Evolutionary conservation across 495 filamentous ascomycete genomes (phyloP).

Genomic region (Aspergillus diversus): DNA sequence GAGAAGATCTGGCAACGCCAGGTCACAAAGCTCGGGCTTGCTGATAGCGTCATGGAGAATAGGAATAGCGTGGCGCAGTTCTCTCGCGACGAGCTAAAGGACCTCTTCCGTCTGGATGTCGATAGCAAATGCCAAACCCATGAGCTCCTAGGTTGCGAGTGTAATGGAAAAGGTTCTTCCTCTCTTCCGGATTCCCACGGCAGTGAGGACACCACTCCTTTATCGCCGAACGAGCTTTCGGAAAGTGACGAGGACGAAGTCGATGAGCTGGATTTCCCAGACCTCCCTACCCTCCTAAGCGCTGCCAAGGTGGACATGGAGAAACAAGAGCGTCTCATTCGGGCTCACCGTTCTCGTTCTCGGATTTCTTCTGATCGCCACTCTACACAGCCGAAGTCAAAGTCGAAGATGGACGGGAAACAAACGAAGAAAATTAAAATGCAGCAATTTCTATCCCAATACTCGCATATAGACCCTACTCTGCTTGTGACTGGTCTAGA

Average conservation of each 20-base stretch:
- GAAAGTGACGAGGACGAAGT: constrained; percentile 36
- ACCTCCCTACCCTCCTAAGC: constrained; percentile 50
- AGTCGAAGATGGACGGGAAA: constrained; percentile 5
- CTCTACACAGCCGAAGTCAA: constrained; percentile 9
- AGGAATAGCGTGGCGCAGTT: constrained; percentile 64
- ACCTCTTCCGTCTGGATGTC: constrained; percentile 72
- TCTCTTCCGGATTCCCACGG: background rate
- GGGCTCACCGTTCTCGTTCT: constrained; percentile 24
- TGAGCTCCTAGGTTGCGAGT: constrained; percentile 69
- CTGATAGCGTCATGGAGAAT: constrained; percentile 67
- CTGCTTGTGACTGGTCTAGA: constrained; percentile 23
- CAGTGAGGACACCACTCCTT: background rate
- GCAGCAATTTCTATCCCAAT: constrained; percentile 64
- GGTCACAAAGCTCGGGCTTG: constrained; percentile 73
- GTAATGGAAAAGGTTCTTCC: constrained; percentile 58
- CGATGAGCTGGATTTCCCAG: constrained; percentile 44
- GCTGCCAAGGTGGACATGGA: constrained; percentile 66
- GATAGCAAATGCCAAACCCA: constrained; percentile 63
- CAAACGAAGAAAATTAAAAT: constrained; percentile 45
- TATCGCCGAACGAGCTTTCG: constrained; percentile 21
- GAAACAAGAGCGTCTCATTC: constrained; percentile 57
- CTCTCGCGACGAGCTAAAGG: constrained; percentile 67
- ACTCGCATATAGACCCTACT: constrained; percentile 66
- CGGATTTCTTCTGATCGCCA: background rate
- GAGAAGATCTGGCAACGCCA: constrained; percentile 89